phyloP scores from a whole-genome alignment of 2,329 filamentous ascomycete species.

The Bipolaris zeicola region DNA sequence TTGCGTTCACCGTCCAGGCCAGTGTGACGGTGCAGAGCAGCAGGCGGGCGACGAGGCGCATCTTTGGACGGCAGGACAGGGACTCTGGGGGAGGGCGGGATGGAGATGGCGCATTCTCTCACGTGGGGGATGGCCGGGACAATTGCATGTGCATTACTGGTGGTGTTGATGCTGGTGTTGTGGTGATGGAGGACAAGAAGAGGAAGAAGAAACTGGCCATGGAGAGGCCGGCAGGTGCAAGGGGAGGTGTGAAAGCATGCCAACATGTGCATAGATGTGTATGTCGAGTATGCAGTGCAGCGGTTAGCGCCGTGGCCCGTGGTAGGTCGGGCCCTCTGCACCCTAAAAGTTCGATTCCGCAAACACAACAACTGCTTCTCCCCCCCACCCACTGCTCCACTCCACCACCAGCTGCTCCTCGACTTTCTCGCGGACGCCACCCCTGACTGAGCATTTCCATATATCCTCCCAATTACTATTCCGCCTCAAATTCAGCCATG shows the following conservation, averaged over 20 bases:
- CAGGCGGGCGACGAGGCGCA: conserved; percentile 40
- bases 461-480: conserved; percentile 38
- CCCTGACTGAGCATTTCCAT: conserved; percentile 38
- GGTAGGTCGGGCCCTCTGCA: conserved; percentile 7
- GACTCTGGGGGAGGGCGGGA: neutral
- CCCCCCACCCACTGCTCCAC: conserved; percentile 25
- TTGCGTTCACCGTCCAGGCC: conserved; percentile 60
- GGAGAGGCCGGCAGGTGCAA: neutral
- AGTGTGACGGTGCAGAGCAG: conserved; percentile 40
- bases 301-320: conserved; percentile 17
- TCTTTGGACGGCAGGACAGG: conserved; percentile 32
- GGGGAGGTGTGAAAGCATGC: neutral
- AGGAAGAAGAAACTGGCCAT: neutral
- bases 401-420: conserved; percentile 27
- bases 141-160: conserved; percentile 5
- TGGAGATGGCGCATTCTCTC: conserved; percentile 12
- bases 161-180: conserved; percentile 10
- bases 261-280: neutral
- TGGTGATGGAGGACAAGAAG: neutral
- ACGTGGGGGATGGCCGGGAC: conserved; percentile 20
- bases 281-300: neutral
- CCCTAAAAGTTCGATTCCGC: conserved; percentile 22
- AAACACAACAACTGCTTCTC: conserved; percentile 31
- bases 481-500: conserved; percentile 66
- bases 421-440: conserved; percentile 25